Percentiles rank a stretch among this genome's conserved stretches.
These are phyloP conservation scores for Linaria vulgaris DNA, from an alignment of 257 asterid genomes.

Conservation along the genomic window DNA sequence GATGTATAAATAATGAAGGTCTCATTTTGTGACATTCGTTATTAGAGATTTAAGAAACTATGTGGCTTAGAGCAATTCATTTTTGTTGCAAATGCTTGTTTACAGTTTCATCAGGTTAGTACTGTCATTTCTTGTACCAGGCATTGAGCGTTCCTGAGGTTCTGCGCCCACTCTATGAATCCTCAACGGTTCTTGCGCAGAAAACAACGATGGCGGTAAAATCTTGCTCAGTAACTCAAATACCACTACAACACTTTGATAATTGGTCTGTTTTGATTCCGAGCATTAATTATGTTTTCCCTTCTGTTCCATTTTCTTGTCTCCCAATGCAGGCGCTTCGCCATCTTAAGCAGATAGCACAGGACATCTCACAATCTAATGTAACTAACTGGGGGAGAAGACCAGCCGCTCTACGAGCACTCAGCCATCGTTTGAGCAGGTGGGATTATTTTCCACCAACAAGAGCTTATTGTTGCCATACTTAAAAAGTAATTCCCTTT, in stretches of 20 bases:
- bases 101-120: background rate
- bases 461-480: too few relatives aligned
- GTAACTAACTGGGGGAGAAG: conserved; percentile 82
- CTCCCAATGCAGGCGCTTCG: conserved; percentile 68
- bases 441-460: conserved; percentile 22
- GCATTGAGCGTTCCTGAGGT: conserved; percentile 91
- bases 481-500: background rate
- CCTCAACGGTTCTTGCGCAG: conserved; percentile 77
- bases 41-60: background rate
- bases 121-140: conserved; percentile 29
- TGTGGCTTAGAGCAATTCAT: background rate
- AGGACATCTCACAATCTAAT: conserved; percentile 67
- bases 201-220: conserved; percentile 78
- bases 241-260: background rate
- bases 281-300: background rate
- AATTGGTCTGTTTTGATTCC: conserved; percentile 4
- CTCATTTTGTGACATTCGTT: background rate
- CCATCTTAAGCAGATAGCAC: conserved; percentile 80
- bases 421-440: conserved; percentile 86
- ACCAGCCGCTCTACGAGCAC: conserved; percentile 85
- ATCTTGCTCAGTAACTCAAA: conserved; percentile 7
- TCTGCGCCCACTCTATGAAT: conserved; percentile 81
- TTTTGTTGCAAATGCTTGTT: background rate
- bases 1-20: background rate
- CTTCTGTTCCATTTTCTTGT: background rate